Evolutionary conservation across 2,329 filamentous ascomycete species (phyloP), one percentile per base, ranked within the genome.

Genomic region (Diaporthe longicolla): DNA sequence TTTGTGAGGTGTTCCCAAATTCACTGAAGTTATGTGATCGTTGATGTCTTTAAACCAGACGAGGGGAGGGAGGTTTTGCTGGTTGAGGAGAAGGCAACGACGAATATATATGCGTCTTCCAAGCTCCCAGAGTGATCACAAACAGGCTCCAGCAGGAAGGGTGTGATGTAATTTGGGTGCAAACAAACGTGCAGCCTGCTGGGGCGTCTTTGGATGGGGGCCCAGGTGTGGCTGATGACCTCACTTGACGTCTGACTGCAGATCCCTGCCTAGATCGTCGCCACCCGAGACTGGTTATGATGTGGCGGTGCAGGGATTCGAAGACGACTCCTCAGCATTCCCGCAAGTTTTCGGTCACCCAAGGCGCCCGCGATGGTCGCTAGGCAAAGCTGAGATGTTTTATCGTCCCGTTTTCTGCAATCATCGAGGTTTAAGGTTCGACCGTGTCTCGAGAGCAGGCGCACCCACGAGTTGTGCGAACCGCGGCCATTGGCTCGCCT

Each of bases 241-340:
- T 73, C 71, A 69, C 59, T 74, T 73, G 72, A 74, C 72, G 72
- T 74, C 72, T 58, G 52, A 43, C 26, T 58, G 73, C 71, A 40
- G 73, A 74, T 74, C 73, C 35, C 32, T 66, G 70, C 57, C 73
- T 40, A 21, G 29, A 35, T 48, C 24, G 54, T n/a, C 57, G 29
- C 57, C 57, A 15, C n/a, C 45, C 48, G 70, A 58, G 37, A 73
- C 29, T 63, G 58, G 24, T 24, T 68, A 70, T 73, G 73, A 61
- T 73, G 73, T 74, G 73, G 73, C 73, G 70, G 70, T 74, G 73
- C 70, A 61, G 73, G 73, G 73, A 43, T 70, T 24, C 66, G 35
- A 43, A 45, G 43, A 74, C 69, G 32, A 29, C 63, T 57, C 21
- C 35, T 11, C 24, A 61, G 19, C 21, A 50, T 24, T 50, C 29